Percentiles rank a stretch among this genome's conserved stretches.
phyloP scores from a whole-genome alignment of 2,329 filamentous ascomycete genomes.

The Penicillium occitanis region DNA sequence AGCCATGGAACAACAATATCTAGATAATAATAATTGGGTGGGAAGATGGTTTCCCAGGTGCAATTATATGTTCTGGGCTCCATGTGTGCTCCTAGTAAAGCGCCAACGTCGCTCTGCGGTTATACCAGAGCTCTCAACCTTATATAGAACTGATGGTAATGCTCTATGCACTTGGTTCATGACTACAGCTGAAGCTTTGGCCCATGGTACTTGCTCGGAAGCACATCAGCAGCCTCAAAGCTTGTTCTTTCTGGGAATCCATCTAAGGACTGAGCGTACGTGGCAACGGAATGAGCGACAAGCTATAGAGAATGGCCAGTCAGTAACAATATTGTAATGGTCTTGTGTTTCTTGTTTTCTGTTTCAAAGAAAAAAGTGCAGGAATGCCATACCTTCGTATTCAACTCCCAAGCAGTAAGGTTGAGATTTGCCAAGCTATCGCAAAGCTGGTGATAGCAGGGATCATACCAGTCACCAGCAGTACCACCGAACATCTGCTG shows the following conservation, averaged over 20 bases:
- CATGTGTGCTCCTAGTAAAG: not conserved
- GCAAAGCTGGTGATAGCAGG: slow-evolving; percentile 56
- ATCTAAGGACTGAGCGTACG: not conserved
- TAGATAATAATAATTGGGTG: not conserved
- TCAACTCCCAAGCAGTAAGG: slow-evolving; percentile 54
- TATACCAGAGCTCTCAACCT: not conserved
- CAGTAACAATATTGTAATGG: not conserved
- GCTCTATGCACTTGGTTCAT: not conserved
- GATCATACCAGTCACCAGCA: slow-evolving; percentile 58
- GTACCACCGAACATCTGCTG: slow-evolving; percentile 67
- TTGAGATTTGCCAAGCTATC: slow-evolving; percentile 58
- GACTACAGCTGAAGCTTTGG: not conserved
- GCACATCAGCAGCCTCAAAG: not conserved
- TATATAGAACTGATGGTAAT: not conserved
- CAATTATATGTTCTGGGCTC: not conserved
- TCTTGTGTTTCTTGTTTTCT: not conserved
- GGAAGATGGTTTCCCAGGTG: not conserved
- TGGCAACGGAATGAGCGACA: not conserved
- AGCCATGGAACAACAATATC: not conserved
- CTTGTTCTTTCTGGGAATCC: not conserved
- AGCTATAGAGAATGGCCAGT: not conserved
- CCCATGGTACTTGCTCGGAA: not conserved
- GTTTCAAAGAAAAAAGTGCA: not conserved
- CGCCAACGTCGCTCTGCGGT: not conserved
- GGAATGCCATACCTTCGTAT: slow-evolving; percentile 45